Conservation (phyloP, 2,329 filamentous ascomycete species). For the Apiospora phragmitis region DNA sequence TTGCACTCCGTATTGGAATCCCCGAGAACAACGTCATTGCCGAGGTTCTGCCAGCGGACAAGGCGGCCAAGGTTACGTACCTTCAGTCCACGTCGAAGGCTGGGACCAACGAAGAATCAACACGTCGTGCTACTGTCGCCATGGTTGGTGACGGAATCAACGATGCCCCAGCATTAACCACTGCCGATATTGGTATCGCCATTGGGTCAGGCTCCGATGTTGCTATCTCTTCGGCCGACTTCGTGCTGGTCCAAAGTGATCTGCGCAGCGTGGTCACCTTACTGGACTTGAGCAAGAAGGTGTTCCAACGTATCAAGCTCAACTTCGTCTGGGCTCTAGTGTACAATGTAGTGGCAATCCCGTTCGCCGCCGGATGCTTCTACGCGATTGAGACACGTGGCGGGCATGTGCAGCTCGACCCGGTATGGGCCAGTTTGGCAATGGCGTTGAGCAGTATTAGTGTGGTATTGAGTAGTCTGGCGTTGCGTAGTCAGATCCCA, state of each 20-base stretch:
- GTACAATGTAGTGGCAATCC: slow-evolving; percentile 78
- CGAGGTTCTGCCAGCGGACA: slow-evolving; percentile 82
- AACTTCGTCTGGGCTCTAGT: slow-evolving; percentile 86
- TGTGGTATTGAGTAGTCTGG: slow-evolving; percentile 80
- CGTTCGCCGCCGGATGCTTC: slow-evolving; percentile 77
- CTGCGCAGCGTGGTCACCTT: slow-evolving; percentile 72
- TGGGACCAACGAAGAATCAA: slow-evolving; percentile 9
- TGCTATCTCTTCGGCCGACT: slow-evolving; percentile 77
- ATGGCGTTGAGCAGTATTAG: slow-evolving; percentile 94
- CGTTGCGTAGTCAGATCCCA: slow-evolving; percentile 42
- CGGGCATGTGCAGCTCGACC: slow-evolving; percentile 66
- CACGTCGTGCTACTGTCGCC: slow-evolving; percentile 59
- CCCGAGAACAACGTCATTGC: slow-evolving; percentile 74
- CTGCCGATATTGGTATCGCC: slow-evolving; percentile 81
- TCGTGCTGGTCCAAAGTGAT: slow-evolving; percentile 76
- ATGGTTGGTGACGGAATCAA: slow-evolving; percentile 93
- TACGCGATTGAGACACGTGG: slow-evolving; percentile 53
- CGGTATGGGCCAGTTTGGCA: slow-evolving; percentile 84
- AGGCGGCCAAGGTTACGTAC: slow-evolving; percentile 69
- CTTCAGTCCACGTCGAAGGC: slow-evolving; percentile 56
- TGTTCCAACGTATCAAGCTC: slow-evolving; percentile 77
- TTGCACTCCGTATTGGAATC: slow-evolving; percentile 77
- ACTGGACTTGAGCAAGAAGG: slow-evolving; percentile 67
- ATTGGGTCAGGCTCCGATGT: slow-evolving; percentile 83
- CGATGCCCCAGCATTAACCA: slow-evolving; percentile 78